Evolutionary conservation across 2,329 filamentous ascomycete species (phyloP).

Genomic region (Microsporum canis): DNA sequence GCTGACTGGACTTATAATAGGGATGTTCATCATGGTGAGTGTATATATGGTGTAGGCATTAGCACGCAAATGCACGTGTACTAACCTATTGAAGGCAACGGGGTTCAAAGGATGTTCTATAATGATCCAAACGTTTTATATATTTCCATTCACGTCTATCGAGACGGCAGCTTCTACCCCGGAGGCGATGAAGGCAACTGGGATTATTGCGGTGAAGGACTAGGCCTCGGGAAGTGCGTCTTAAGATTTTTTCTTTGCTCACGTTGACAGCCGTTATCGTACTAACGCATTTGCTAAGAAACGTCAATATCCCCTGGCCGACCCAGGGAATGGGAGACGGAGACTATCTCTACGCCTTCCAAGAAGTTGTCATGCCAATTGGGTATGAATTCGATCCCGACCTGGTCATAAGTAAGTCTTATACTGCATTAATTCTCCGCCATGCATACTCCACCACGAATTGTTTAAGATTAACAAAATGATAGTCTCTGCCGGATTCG

Average conservation of each 20-base stretch:
- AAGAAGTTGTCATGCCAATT: constrained; percentile 92
- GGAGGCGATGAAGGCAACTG: constrained; percentile 47
- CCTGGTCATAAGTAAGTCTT: constrained; percentile 57
- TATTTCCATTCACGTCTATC: constrained; percentile 85
- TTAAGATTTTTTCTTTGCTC: background rate
- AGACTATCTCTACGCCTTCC: constrained; percentile 93
- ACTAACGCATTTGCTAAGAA: constrained; percentile 23
- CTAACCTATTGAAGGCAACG: constrained; percentile 59
- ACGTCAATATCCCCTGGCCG: constrained; percentile 60
- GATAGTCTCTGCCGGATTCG: constrained; percentile 79
- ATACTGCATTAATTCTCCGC: background rate
- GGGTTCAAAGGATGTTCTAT: constrained; percentile 93
- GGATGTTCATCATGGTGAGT: constrained; percentile 55
- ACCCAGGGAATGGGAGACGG: constrained; percentile 77
- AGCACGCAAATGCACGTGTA: too few relatives aligned
- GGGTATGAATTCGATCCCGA: constrained; percentile 89
- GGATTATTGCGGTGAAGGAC: constrained; percentile 47
- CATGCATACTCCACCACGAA: background rate
- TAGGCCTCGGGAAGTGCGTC: constrained; percentile 45
- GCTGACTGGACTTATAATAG: constrained; percentile 20
- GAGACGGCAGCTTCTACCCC: constrained; percentile 76
- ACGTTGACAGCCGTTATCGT: constrained; percentile 15
- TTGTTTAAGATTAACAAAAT: background rate
- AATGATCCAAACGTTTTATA: constrained; percentile 90
- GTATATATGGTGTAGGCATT: background rate